Percentiles rank a stretch among this genome's conserved stretches.
Conservation (phyloP, 129 eudicot genomes). For the Pulicaria dysenterica region DNA sequence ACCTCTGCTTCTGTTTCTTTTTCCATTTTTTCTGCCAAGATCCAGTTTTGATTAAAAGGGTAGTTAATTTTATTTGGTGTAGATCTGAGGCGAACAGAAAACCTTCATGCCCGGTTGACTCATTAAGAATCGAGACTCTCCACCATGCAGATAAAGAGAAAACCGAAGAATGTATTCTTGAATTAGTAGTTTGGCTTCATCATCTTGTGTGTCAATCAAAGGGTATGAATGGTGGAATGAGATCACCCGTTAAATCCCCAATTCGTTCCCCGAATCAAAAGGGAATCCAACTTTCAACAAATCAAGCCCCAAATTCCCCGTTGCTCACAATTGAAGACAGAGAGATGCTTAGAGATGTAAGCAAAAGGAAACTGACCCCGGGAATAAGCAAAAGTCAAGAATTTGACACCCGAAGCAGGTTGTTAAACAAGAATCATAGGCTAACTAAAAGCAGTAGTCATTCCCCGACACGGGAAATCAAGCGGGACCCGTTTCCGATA, state of each 20-base stretch:
- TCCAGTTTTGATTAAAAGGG: constrained; percentile 3
- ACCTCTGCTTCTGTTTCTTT: background rate
- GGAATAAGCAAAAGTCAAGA: constrained; percentile 97
- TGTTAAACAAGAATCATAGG: constrained; percentile 65
- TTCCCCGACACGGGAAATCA: constrained; percentile 61
- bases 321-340: constrained; percentile 77
- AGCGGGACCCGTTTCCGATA: constrained; percentile 63
- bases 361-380: constrained; percentile 85
- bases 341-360: constrained; percentile 77
- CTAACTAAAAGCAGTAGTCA: constrained; percentile 90
- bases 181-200: constrained; percentile 87
- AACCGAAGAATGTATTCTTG: constrained; percentile 80
- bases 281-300: constrained; percentile 48
- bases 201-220: constrained; percentile 75
- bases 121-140: constrained; percentile 81
- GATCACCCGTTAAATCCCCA: constrained; percentile 89
- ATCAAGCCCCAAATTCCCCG: constrained; percentile 45
- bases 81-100: constrained; percentile 79
- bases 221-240: constrained; percentile 52
- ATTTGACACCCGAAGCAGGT: constrained; percentile 57
- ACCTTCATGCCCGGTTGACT: constrained; percentile 66
- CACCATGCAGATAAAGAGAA: constrained; percentile 88
- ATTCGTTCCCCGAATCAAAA: constrained; percentile 80
- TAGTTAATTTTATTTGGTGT: constrained; percentile 7
- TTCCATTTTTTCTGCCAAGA: background rate